Base-by-base conservation (phyloP, 108 stramenopile species). In the Pelagomonas calceolata region DNA sequence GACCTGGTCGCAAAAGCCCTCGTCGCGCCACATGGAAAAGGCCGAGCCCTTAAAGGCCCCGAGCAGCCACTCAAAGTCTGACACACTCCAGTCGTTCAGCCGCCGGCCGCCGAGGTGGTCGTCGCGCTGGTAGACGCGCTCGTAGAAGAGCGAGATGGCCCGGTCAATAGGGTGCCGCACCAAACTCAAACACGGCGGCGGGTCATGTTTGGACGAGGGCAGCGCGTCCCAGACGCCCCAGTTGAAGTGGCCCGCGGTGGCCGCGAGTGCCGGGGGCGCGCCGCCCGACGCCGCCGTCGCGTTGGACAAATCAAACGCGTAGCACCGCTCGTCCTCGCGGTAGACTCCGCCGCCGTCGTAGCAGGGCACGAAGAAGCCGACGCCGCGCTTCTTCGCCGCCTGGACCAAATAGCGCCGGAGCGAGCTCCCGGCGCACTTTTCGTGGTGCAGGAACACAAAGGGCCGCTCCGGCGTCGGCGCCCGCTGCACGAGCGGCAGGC, bases 381-480 rank as follows among this genome's bases (percentile, higher is more conserved):
- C 4, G 15, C 45, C 43, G 21, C 26, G 29, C 16, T 0, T 0
- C 5, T 18, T 15, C 34, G 76, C 69, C 35, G 69, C 46, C 29
- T 45, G 15, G 69, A 44, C 64, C 30, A 78, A 36, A 32, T 71
- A 33, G 32, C 32, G 9, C 18, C 77, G 32, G 30, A 78, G 32
- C 10, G 67, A 63, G 16, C 33, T 51, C 4, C 77, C 77, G 18
- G 68, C 72, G 36, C 64, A 66, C 69, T 78, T 78, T 45, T 78
- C 77, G 68, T 67, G 35, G 73, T 78, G 77, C 18, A 78, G 37
- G 64, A 78, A 78, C 16, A 78, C 32, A 39, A 78, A 78, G 32
- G 77, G 77, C 31, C 10, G 14, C 12, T 32, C 9, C 9, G 63
- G 60, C 39, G 66, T 43, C 45, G 73, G 73, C 35, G 43, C 5